Base-by-base conservation (phyloP, 495 filamentous ascomycete species). In the Penicillium longicatenatum region DNA sequence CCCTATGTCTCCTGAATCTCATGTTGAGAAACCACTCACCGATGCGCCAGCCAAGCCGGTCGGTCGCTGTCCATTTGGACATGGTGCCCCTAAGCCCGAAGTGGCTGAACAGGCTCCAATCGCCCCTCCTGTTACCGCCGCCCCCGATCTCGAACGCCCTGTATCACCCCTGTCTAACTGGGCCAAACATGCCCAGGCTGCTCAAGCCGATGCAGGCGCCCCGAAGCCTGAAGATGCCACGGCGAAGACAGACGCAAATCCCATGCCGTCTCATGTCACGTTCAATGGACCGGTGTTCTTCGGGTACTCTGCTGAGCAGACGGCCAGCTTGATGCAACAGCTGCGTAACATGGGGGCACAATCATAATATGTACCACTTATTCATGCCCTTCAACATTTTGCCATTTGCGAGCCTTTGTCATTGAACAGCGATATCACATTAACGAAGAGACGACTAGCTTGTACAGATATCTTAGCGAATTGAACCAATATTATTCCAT, bases 271-370 rank as follows among this genome's bases (percentile, higher is more conserved):
- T 1, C 85, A 86, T 61, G 82, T 95, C 78, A 75, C 90, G 0
- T 94, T 95, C 57, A 93, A 87, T 21, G 92, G 92, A 0, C 91
- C 92, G 0, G 90, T 96, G 2, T 96, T 97, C 64, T 89, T 96
- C 60, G 92, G 91, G 0, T 96, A 94, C 66, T 82, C 88, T 1
- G 80, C 91, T 35, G 90, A 94, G 56, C 87, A 94, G 67, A 86
- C 89, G 17, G 82, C 89, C 19, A 73, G 75, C 20, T 74, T 96
- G 33, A 78, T 96, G 77, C 83, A 86, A 57, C 81, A 86, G 52
- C 60, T 79, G 14, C 64, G 65, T 12, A 60, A 52, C 4, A 33
- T 58, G 12, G 48, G 52, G 37, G 51, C 10, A 4, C 20, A 47
- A 24, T 33, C 43, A 20, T 61, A 52, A 58, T 16, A 22, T 57